A percentile compares a stretch with the other conserved stretches of the same genome.
These are phyloP conservation scores for Boletus insuetus DNA, from an alignment of 768 basidiomycete species.

Conservation along the genomic window DNA sequence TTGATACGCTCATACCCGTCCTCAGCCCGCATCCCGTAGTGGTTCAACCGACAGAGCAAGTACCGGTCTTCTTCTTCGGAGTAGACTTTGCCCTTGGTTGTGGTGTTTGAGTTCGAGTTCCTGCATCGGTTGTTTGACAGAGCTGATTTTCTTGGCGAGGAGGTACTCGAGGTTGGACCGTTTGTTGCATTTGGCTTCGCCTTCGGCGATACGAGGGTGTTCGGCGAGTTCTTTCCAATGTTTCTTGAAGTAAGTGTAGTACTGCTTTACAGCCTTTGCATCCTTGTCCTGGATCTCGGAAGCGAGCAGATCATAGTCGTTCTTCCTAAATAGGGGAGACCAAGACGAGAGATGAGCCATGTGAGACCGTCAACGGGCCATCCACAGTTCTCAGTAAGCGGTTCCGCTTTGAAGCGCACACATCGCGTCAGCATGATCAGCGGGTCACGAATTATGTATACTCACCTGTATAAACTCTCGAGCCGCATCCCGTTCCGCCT, in stretches of 20 bases:
- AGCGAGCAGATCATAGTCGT: conserved; percentile 66
- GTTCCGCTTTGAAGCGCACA: conserved; percentile 61
- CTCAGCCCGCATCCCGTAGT: conserved; percentile 86
- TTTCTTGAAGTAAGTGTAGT: conserved; percentile 83
- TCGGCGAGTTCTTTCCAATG: conserved; percentile 79
- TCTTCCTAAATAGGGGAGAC: conserved; percentile 43
- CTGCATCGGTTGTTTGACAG: conserved; percentile 90
- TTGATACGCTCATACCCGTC: conserved; percentile 96
- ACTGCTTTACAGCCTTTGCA: conserved; percentile 70
- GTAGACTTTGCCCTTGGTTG: conserved; percentile 95
- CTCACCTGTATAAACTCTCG: conserved; percentile 79
- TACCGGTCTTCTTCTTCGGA: conserved; percentile 97
- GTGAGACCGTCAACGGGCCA: conserved; percentile 47
- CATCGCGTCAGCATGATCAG: not conserved
- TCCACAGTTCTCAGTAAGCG: conserved; percentile 80
- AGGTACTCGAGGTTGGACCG: conserved; percentile 77
- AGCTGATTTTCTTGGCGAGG: conserved; percentile 77
- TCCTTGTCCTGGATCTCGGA: conserved; percentile 84
- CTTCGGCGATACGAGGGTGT: conserved; percentile 76
- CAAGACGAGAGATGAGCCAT: not conserved
- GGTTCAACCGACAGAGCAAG: conserved; percentile 81
- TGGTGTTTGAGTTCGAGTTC: conserved; percentile 94
- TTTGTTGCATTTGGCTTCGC: conserved; percentile 87
- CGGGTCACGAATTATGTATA: not conserved
- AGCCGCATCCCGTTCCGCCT: conserved; percentile 72